phyloP scores from a whole-genome alignment of 192 early-diverging fungal species.

The Coemansia guatemalensis region DNA sequence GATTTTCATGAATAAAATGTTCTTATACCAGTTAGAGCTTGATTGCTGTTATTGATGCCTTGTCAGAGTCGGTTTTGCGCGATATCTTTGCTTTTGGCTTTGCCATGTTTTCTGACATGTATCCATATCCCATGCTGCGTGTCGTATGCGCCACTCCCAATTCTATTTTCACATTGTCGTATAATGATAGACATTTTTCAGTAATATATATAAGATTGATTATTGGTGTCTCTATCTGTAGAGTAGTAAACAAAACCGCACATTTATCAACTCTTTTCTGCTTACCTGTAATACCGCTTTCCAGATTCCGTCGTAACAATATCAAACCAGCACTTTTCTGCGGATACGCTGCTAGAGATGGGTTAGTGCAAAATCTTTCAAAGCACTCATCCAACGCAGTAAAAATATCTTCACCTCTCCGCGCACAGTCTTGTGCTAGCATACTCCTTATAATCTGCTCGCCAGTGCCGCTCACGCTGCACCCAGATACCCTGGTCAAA shows the following conservation, averaged over 20 bases:
- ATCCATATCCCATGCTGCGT: slow-evolving; percentile 63
- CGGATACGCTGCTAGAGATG: slow-evolving; percentile 2
- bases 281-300: slow-evolving; percentile 19
- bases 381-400: slow-evolving; percentile 18
- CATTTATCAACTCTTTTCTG: background rate
- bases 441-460: slow-evolving; percentile 82
- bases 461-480: slow-evolving; percentile 71
- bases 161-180: slow-evolving; percentile 44
- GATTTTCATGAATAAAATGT: background rate
- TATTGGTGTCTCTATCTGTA: background rate
- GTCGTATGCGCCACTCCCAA: slow-evolving; percentile 74
- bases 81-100: slow-evolving; percentile 28
- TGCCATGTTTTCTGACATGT: slow-evolving; percentile 30
- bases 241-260: background rate
- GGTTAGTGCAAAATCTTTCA: slow-evolving; percentile 10
- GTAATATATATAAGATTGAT: background rate
- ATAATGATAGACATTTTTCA: background rate
- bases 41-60: slow-evolving; percentile 12
- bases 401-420: slow-evolving; percentile 24
- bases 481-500: slow-evolving; percentile 43
- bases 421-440: slow-evolving; percentile 62
- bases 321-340: slow-evolving; percentile 26
- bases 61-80: slow-evolving; percentile 13
- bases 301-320: slow-evolving; percentile 21
- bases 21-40: slow-evolving; percentile 8